Evolutionary conservation across 1,139 yeast species (phyloP).

Genomic region (Taphrina wiesneri): DNA sequence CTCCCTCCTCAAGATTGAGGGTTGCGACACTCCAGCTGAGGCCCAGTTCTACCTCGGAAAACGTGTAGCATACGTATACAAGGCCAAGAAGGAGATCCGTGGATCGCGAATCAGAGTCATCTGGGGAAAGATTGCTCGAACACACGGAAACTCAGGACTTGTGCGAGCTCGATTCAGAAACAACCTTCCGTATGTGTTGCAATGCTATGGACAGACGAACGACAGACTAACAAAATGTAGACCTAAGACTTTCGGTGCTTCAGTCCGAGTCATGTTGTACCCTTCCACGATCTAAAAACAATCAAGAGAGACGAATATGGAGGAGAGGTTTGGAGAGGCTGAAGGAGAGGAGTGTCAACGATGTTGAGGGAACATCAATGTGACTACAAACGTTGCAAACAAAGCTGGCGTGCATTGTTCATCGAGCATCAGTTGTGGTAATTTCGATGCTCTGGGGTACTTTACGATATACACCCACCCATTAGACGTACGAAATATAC

Average conservation of each 20-base stretch:
- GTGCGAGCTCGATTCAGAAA: constrained; percentile 99
- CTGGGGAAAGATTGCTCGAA: constrained; percentile 96
- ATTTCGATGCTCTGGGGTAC: not conserved
- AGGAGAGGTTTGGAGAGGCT: constrained; percentile 2
- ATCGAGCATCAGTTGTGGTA: constrained; percentile 1
- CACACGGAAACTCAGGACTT: constrained; percentile 98
- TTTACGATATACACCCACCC: constrained; percentile 4
- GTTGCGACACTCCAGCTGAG: constrained; percentile 85
- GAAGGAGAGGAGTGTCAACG: not conserved
- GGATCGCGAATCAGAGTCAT: constrained; percentile 99
- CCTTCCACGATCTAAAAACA: constrained; percentile 92
- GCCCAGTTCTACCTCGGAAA: constrained; percentile 99
- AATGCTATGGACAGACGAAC: not conserved
- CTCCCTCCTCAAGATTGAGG: constrained; percentile 92
- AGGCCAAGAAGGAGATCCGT: constrained; percentile 96
- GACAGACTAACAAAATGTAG: not conserved
- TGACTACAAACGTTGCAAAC: not conserved
- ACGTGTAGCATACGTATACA: constrained; percentile 99
- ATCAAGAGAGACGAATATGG: constrained; percentile 1
- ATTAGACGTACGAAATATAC: not conserved
- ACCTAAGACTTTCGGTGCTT: constrained; percentile 98
- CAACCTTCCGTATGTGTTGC: constrained; percentile 71
- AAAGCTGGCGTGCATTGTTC: constrained; percentile 18
- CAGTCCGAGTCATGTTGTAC: constrained; percentile 94
- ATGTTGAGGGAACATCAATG: not conserved